A percentile compares a stretch with the other conserved stretches of the same genome.
Evolutionary conservation across 2,329 filamentous ascomycete species (phyloP).

Genomic region (Clonostachys chloroleuca): DNA sequence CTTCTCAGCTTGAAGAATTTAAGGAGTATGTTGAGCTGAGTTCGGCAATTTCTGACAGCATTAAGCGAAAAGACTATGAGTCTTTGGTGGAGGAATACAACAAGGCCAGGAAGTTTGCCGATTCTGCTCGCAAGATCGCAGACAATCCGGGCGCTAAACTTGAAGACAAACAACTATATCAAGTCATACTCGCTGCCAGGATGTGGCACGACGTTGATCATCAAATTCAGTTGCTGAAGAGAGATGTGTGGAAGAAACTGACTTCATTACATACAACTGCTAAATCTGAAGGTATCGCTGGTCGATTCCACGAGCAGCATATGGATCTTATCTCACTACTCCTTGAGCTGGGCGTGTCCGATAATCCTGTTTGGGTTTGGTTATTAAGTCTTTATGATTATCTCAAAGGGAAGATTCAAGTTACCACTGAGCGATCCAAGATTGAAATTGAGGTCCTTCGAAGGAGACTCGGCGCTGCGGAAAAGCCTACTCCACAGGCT

Average conservation of each 20-base stretch:
- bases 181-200: conserved; percentile 80
- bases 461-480: conserved; percentile 69
- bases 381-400: conserved; percentile 85
- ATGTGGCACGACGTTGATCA: conserved; percentile 95
- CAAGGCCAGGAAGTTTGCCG: conserved; percentile 75
- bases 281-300: conserved; percentile 38
- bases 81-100: conserved; percentile 81
- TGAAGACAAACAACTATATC: conserved; percentile 76
- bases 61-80: conserved; percentile 89
- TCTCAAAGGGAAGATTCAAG: conserved; percentile 78
- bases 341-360: conserved; percentile 89
- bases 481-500: conserved; percentile 64
- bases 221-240: conserved; percentile 82
- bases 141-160: conserved; percentile 52
- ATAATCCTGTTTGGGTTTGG: conserved; percentile 97
- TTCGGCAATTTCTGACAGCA: conserved; percentile 72
- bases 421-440: conserved; percentile 78
- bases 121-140: conserved; percentile 70
- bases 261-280: conserved; percentile 60
- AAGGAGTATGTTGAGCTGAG: conserved; percentile 80
- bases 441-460: conserved; percentile 90
- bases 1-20: conserved; percentile 72
- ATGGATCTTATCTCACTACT: conserved; percentile 88
- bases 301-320: conserved; percentile 70
- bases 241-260: conserved; percentile 81